Percentiles rank a stretch among this genome's conserved stretches.
Evolutionary conservation across 208 protist species (phyloP).

Genomic region (Trypanosoma avium): DNA sequence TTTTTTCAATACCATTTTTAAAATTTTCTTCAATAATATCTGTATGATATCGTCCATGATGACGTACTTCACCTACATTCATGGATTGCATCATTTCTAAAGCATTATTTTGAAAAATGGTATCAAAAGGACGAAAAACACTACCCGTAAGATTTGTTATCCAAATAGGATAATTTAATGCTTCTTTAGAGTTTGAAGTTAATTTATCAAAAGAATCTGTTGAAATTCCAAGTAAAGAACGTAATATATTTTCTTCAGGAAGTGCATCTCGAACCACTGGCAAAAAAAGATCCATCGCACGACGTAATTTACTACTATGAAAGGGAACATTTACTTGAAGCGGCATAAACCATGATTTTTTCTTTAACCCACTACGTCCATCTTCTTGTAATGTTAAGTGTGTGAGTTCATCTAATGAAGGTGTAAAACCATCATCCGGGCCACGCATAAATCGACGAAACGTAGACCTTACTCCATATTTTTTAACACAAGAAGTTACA

Average conservation of each 20-base stretch:
- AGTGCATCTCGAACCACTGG: conserved; percentile 66
- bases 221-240: conserved; percentile 47
- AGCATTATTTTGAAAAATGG: conserved; percentile 43
- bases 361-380: conserved; percentile 83
- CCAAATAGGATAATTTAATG: conserved; percentile 43
- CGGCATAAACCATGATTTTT: conserved; percentile 89
- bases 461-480: conserved; percentile 57
- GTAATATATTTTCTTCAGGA: conserved; percentile 58
- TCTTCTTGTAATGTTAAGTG: conserved; percentile 83
- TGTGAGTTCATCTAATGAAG: conserved; percentile 63
- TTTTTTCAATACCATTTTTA: conserved; percentile 29
- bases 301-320: conserved; percentile 71
- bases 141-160: conserved; percentile 84
- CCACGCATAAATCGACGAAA: conserved; percentile 83
- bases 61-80: conserved; percentile 81
- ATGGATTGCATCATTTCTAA: conserved; percentile 46
- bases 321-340: conserved; percentile 81
- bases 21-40: conserved; percentile 46
- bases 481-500: conserved; percentile 55
- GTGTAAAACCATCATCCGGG: conserved; percentile 83
- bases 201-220: not conserved
- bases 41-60: conserved; percentile 70
- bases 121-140: conserved; percentile 59
- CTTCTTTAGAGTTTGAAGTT: not conserved
- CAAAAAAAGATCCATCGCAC: conserved; percentile 67